These are phyloP conservation scores for Eimeria necatrix DNA, from an alignment of 169 alveolate genomes.

Conservation along the genomic window DNA sequence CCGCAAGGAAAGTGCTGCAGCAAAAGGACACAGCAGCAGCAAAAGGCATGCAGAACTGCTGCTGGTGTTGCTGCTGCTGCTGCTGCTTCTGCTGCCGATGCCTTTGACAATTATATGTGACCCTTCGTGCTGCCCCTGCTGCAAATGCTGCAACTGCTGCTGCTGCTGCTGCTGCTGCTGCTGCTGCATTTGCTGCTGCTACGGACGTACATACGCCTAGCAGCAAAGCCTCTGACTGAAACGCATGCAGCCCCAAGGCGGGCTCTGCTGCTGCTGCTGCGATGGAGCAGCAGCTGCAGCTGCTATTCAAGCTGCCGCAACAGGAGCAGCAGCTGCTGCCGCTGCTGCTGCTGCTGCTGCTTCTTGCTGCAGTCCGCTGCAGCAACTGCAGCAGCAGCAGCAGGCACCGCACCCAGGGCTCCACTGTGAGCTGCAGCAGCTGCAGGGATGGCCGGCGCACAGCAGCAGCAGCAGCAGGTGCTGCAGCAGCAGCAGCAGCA, in stretches of 20 bases:
- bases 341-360: slow-evolving; percentile 57
- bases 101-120: background rate
- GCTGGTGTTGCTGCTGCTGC: slow-evolving; percentile 41
- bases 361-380: slow-evolving; percentile 22
- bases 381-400: slow-evolving; percentile 16
- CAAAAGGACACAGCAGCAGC: slow-evolving; percentile 9
- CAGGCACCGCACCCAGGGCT: slow-evolving; percentile 25
- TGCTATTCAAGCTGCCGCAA: background rate
- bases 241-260: slow-evolving; percentile 28
- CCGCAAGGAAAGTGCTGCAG: slow-evolving; percentile 33
- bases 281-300: background rate
- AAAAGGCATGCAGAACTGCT: background rate
- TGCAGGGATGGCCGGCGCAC: slow-evolving; percentile 15
- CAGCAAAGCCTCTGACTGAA: slow-evolving; percentile 33
- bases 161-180: slow-evolving; percentile 50
- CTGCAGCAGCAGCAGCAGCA: slow-evolving; percentile 41
- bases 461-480: slow-evolving; percentile 20
- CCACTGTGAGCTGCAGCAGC: slow-evolving; percentile 33
- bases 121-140: background rate
- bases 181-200: slow-evolving; percentile 11
- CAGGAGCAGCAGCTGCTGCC: slow-evolving; percentile 17
- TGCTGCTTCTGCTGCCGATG: slow-evolving; percentile 10
- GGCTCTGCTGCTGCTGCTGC: slow-evolving; percentile 66
- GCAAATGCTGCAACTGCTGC: slow-evolving; percentile 15
- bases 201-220: slow-evolving; percentile 1